Evolutionary conservation across 345 rosid species (phyloP).

Genomic region (Heritiera littoralis): DNA sequence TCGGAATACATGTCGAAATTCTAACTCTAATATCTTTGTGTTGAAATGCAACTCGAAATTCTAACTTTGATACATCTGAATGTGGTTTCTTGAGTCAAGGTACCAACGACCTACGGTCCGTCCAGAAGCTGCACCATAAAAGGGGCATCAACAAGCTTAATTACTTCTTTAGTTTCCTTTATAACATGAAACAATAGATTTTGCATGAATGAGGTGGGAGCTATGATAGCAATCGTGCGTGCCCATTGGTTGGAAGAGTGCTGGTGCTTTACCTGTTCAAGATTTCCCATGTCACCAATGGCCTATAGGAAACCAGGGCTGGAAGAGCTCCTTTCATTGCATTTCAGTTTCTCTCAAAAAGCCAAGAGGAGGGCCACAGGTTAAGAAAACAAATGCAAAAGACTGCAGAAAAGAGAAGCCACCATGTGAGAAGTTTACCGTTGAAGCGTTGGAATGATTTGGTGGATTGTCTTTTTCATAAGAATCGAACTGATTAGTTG

Average conservation of each 20-base stretch:
- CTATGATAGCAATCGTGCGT: too few species aligned
- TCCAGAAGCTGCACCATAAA: too few species aligned
- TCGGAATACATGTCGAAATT: too few species aligned
- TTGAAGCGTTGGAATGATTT: slow-evolving; percentile 25
- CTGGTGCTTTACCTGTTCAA: not conserved
- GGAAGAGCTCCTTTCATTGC: not conserved
- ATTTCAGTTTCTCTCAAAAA: not conserved
- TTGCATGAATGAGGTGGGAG: too few species aligned
- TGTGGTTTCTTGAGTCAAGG: too few species aligned
- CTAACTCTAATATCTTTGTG: too few species aligned
- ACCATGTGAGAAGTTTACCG: slow-evolving; percentile 6
- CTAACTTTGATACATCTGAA: too few species aligned
- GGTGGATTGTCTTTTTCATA: slow-evolving; percentile 19
- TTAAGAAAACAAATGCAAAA: not conserved
- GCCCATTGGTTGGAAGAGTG: not conserved
- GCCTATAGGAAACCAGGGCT: not conserved
- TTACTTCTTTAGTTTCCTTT: too few species aligned
- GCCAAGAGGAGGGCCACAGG: not conserved
- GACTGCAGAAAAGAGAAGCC: not conserved
- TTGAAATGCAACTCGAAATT: too few species aligned
- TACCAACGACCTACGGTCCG: too few species aligned
- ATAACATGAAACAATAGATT: too few species aligned
- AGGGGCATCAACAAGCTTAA: too few species aligned
- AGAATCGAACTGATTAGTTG: slow-evolving; percentile 31
- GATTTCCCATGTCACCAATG: not conserved